A percentile compares a stretch with the other conserved stretches of the same genome.
Evolutionary conservation across 2,329 filamentous ascomycete species (phyloP).

Genomic region (Ophiostoma tasmaniense): DNA sequence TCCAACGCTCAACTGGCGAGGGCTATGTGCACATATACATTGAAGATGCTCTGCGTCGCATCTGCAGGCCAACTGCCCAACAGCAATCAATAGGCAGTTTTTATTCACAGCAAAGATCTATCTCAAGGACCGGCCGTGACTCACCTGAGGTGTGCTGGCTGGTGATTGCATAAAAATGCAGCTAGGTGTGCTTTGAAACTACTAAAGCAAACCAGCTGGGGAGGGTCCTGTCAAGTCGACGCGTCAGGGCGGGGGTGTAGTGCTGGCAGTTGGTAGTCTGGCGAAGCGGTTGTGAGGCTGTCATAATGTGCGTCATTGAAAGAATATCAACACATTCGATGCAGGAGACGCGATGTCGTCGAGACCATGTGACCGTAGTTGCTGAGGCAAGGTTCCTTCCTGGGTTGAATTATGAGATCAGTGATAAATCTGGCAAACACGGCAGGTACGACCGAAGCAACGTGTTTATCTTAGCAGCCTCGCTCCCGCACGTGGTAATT

Average conservation of each 20-base stretch:
- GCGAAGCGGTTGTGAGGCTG: background rate
- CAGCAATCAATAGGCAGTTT: background rate
- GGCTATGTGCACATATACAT: background rate
- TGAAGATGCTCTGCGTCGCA: background rate
- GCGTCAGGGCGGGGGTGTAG: background rate
- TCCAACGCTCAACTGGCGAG: background rate
- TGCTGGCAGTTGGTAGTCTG: background rate
- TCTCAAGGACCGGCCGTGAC: background rate
- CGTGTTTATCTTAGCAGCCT: background rate
- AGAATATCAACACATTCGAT: background rate
- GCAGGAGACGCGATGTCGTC: background rate
- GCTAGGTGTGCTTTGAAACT: background rate
- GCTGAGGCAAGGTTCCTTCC: background rate
- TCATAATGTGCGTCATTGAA: background rate
- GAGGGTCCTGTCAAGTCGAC: background rate
- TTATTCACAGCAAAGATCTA: background rate
- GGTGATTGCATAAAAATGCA: background rate
- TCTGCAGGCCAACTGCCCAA: background rate
- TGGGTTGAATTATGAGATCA: background rate
- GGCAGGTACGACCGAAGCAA: background rate
- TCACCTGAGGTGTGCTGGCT: background rate
- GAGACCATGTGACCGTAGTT: background rate
- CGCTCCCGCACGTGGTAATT: background rate
- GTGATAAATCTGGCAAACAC: background rate
- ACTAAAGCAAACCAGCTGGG: background rate